Conservation (phyloP, 2,329 filamentous ascomycete species). For the Orbilia blumenaviensis region DNA sequence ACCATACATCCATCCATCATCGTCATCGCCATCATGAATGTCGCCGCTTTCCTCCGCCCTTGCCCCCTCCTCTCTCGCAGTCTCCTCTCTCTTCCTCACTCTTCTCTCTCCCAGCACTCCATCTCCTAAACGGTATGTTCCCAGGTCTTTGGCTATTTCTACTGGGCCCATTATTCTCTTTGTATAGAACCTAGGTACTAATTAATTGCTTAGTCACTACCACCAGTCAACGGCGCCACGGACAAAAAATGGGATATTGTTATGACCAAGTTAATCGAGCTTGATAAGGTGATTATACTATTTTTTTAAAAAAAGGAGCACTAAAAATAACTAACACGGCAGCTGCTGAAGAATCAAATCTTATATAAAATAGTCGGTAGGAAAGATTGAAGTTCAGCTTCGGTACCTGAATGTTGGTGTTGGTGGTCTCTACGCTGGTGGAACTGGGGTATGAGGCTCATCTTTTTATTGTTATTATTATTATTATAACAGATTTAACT, state of each 20-base stretch:
- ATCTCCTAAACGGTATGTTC: conserved; percentile 14
- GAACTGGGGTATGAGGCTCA: neutral
- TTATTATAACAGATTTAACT: conserved; percentile 8
- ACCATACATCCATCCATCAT: neutral
- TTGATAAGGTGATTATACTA: conserved; percentile 25
- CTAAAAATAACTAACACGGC: conserved; percentile 21
- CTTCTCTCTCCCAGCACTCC: neutral
- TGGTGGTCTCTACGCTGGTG: neutral
- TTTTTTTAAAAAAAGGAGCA: no score
- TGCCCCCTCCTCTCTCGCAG: conserved; percentile 6
- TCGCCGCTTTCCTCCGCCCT: conserved; percentile 12
- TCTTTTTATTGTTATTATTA: no score
- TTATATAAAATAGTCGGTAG: conserved; percentile 8
- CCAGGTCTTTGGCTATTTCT: neutral
- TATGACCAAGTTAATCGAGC: neutral
- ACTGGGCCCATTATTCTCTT: neutral
- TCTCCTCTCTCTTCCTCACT: neutral
- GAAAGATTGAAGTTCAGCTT: neutral
- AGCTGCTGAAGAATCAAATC: conserved; percentile 13
- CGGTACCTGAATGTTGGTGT: neutral
- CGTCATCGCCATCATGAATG: conserved; percentile 25
- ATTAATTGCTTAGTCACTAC: conserved; percentile 13
- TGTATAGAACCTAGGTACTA: conserved; percentile 3
- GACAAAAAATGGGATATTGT: conserved; percentile 4
- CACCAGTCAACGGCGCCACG: conserved; percentile 6